phyloP scores from a whole-genome alignment of 176 grass and related monocot genomes.

The Phoenix dactylifera region DNA sequence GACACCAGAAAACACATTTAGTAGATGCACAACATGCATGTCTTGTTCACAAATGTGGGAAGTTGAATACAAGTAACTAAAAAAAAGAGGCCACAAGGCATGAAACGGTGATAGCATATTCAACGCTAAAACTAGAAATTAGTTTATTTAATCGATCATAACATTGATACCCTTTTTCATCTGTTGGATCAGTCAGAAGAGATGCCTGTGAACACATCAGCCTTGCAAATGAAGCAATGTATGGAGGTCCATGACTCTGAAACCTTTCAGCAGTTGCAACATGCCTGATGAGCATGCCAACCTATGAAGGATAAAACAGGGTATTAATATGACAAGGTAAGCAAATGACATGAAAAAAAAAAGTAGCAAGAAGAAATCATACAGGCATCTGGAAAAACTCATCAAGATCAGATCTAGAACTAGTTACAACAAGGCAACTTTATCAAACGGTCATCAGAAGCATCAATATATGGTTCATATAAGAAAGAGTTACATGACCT shows the following conservation, averaged over 20 bases:
- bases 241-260: slow-evolving; percentile 29
- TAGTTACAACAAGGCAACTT: too few species aligned
- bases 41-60: not conserved
- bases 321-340: not conserved
- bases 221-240: slow-evolving; percentile 31
- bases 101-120: too few species aligned
- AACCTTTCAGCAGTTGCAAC: slow-evolving; percentile 19
- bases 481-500: too few species aligned
- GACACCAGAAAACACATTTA: not conserved
- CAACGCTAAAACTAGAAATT: not conserved
- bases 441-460: too few species aligned
- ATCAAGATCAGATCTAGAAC: too few species aligned
- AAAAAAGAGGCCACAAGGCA: too few species aligned
- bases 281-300: slow-evolving; percentile 37
- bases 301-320: slow-evolving; percentile 26
- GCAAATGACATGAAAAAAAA: not conserved
- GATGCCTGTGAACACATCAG: slow-evolving; percentile 47
- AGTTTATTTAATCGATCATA: not conserved
- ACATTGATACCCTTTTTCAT: slow-evolving; percentile 56
- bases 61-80: not conserved
- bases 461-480: too few species aligned
- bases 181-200: slow-evolving; percentile 32
- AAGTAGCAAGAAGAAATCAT: not conserved
- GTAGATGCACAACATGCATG: not conserved
- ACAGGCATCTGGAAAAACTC: not conserved